A percentile compares a stretch with the other conserved stretches of the same genome.
phyloP scores from a whole-genome alignment of 2,329 filamentous ascomycete genomes.

The Penicillium sp. region DNA sequence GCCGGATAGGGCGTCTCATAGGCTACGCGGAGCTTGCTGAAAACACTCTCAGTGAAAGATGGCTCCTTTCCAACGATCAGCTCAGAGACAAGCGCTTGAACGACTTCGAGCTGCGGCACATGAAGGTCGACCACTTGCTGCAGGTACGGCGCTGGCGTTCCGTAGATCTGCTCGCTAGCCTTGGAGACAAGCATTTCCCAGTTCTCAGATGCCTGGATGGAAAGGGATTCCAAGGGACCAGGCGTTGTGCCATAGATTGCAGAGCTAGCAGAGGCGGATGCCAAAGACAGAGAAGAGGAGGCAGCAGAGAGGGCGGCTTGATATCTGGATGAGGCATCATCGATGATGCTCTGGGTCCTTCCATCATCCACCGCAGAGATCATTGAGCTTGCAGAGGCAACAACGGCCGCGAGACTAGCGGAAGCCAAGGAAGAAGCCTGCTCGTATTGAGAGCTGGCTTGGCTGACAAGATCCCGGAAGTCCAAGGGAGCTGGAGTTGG shows the following conservation, averaged over 20 bases:
- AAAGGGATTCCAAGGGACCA: conserved; percentile 49
- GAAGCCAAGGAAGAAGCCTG: conserved; percentile 43
- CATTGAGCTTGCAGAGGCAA: conserved; percentile 45
- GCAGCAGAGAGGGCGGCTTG: conserved; percentile 48
- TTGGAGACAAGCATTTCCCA: conserved; percentile 66
- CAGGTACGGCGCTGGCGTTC: conserved; percentile 64
- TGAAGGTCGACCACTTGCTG: conserved; percentile 64
- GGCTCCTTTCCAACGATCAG: conserved; percentile 76
- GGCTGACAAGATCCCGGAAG: conserved; percentile 39
- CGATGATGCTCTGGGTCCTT: conserved; percentile 42
- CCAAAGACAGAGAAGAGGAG: conserved; percentile 43
- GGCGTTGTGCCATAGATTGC: conserved; percentile 50
- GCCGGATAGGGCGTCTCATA: conserved; percentile 64
- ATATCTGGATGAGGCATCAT: conserved; percentile 50
- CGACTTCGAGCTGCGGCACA: conserved; percentile 66
- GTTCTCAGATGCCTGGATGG: conserved; percentile 60
- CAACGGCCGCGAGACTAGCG: conserved; percentile 42
- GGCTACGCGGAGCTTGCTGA: conserved; percentile 68
- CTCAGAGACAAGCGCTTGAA: conserved; percentile 74
- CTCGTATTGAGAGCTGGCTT: conserved; percentile 40
- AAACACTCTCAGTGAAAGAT: conserved; percentile 78
- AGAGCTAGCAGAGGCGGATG: conserved; percentile 46
- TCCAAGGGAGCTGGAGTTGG: conserved; percentile 31
- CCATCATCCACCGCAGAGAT: conserved; percentile 37
- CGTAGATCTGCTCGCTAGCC: conserved; percentile 71